Evolutionary conservation across 768 basidiomycete species (phyloP).

Genomic region (Wakefieldia striispora): DNA sequence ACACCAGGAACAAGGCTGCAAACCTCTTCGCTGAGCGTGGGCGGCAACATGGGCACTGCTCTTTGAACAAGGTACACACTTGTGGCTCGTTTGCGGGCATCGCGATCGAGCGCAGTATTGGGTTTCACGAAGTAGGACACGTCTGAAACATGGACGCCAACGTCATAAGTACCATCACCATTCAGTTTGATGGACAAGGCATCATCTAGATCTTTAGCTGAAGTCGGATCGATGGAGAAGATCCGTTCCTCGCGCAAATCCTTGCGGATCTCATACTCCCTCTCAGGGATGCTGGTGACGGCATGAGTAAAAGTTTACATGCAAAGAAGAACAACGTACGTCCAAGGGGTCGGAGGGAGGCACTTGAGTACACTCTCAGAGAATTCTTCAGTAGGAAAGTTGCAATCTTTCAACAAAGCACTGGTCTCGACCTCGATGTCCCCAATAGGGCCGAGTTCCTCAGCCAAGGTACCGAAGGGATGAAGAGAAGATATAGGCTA

Average conservation of each 20-base stretch:
- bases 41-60: constrained; percentile 95
- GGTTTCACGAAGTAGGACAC: constrained; percentile 94
- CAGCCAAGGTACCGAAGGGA: constrained; percentile 97
- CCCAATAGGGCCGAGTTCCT: constrained; percentile 98
- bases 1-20: constrained; percentile 88
- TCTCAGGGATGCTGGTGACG: constrained; percentile 71
- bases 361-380: constrained; percentile 94
- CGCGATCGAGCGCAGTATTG: constrained; percentile 95
- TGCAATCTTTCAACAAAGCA: constrained; percentile 96
- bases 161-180: constrained; percentile 89
- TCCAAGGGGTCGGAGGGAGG: constrained; percentile 93
- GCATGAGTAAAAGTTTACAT: constrained; percentile 7
- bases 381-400: constrained; percentile 98
- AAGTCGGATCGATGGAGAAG: constrained; percentile 91
- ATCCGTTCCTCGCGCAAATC: constrained; percentile 83
- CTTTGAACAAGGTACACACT: constrained; percentile 97
- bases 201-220: constrained; percentile 92
- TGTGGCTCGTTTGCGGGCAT: constrained; percentile 95
- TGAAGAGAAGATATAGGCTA: constrained; percentile 94
- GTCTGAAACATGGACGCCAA: constrained; percentile 96
- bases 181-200: constrained; percentile 86
- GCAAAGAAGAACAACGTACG: constrained; percentile 43
- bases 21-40: constrained; percentile 85
- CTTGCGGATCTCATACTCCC: constrained; percentile 82
- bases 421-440: constrained; percentile 98